Base-by-base conservation (phyloP, 768 basidiomycete species). In the Boletus coccyginus region DNA sequence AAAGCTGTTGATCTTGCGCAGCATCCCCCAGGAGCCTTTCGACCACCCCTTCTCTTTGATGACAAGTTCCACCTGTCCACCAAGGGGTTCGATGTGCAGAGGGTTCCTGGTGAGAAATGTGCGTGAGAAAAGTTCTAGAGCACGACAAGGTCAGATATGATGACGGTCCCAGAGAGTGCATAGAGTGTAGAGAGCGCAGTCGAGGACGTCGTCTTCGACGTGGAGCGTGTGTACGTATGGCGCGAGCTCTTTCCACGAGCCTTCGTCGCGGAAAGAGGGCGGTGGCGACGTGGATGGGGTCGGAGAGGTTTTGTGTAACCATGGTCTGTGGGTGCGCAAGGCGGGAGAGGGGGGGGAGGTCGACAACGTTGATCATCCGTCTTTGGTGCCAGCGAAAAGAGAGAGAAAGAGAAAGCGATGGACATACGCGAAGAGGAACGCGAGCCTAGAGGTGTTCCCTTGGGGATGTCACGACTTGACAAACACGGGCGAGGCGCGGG, bases 101-200 rank as follows among this genome's bases (percentile, higher is more conserved):
- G 76, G 73, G 21, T 71, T 52, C 71, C 66, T 12, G 75, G 74
- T 10, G 70, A 55, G 49, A 70, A 75, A 2, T 78, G 58, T 3
- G 72, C 73, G 43, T 74, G 71, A 0, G 21, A 62, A 38, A 75
- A 66, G 41, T 62, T 72, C 73, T 74, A 33, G 0, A 21, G 21
- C 21, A 49, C 12, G 24, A 21, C 21, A 2, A 21, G 21, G 21
- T 21, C 21, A 27, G 21, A 21, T n/a, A n/a, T n/a, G n/a, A n/a
- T n/a, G n/a, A n/a, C n/a, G n/a, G n/a, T n/a, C n/a, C n/a, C n/a
- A n/a, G n/a, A n/a, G n/a, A n/a, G n/a, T n/a, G n/a, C n/a, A n/a
- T n/a, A n/a, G n/a, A n/a, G n/a, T n/a, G n/a, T n/a, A n/a, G n/a
- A n/a, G n/a, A n/a, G n/a, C n/a, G n/a, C n/a, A n/a, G n/a, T n/a